Evolutionary conservation across 768 basidiomycete genomes (phyloP), one percentile per base, ranked within the genome.

Genomic region (Xerocomus potaroensis): DNA sequence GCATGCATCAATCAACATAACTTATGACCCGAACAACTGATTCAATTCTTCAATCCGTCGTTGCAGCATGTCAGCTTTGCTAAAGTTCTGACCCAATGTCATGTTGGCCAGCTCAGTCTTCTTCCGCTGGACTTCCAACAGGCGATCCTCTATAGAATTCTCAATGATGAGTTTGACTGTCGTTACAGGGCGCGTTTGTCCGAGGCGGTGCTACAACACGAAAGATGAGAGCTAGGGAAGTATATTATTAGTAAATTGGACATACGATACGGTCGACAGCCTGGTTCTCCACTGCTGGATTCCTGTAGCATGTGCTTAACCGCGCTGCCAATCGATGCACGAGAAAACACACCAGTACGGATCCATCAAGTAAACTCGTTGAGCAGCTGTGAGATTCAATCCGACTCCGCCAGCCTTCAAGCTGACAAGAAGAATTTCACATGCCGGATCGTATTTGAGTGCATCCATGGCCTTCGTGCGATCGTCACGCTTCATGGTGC

Each of bases 321-420:
- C 40, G 36, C 33, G 27, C 50, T 32, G 8, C 29, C 9, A 15
- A 41, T 18, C 15, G 35, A 34, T 12, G 43, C 24, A 51, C 12
- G 31, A 16, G 14, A 21, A 39, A 18, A 36, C 37, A 71, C 54
- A 86, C 92, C 93, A 97, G 66, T 96, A 97, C 33, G 93, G 93
- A 69, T 97, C 93, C 83, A 98, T 93, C 34, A 99, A 71, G 66
- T 96, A 98, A 15, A 90, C 93, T 44, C 84, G 88, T 61, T 85
- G 89, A 38, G 95, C 96, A 15, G 92, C 86, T 1, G 95, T 97
- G 36, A 98, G 77, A 65, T 98, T 99, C 46, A 99, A 72, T 14
- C 95, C 96, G 5, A 99, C 96, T 44, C 96, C 96, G 43, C 96
- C 96, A 7, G 96, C 96, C 60, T 95, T 89, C 55, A 98, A 74